Evolutionary conservation across 2,329 filamentous ascomycete species (phyloP).

Genomic region (Aspergillus sp.): DNA sequence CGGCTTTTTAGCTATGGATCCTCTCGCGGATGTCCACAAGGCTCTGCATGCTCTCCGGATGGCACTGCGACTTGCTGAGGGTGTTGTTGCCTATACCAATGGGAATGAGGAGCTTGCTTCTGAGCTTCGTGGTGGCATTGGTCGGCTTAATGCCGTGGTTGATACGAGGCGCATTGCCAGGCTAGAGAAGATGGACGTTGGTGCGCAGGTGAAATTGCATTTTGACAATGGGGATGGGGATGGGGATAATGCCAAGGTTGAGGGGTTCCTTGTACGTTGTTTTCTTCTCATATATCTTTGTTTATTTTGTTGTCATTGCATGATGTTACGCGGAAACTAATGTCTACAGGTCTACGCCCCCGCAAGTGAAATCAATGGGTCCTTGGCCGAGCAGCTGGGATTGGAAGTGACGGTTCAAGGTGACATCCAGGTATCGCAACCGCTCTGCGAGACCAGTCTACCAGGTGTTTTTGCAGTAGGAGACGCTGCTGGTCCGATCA

Average conservation of each 20-base stretch:
- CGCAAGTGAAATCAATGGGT: not conserved
- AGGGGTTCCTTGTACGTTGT: conserved; percentile 35
- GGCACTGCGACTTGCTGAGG: not conserved
- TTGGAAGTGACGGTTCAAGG: not conserved
- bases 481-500: conserved; percentile 2
- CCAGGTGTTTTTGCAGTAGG: conserved; percentile 13
- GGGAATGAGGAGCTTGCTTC: conserved; percentile 36
- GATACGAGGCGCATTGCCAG: not conserved
- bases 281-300: not conserved
- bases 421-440: not conserved
- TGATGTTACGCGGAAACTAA: too few species aligned
- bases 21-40: conserved; percentile 32
- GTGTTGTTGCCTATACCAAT: conserved; percentile 55
- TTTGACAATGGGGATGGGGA: not conserved
- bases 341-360: not conserved
- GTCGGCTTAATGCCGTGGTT: not conserved
- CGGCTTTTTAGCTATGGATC: conserved; percentile 24
- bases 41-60: not conserved
- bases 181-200: not conserved
- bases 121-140: not conserved
- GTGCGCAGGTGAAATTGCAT: too few species aligned
- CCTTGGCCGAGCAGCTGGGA: not conserved
- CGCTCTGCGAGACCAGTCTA: conserved; percentile 8
- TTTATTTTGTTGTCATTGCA: conserved; percentile 28
- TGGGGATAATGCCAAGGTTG: not conserved